Evolutionary conservation across 306 rosid genomes (phyloP), one percentile per base, ranked within the genome.

Genomic region (Hippophae rhamnoides): DNA sequence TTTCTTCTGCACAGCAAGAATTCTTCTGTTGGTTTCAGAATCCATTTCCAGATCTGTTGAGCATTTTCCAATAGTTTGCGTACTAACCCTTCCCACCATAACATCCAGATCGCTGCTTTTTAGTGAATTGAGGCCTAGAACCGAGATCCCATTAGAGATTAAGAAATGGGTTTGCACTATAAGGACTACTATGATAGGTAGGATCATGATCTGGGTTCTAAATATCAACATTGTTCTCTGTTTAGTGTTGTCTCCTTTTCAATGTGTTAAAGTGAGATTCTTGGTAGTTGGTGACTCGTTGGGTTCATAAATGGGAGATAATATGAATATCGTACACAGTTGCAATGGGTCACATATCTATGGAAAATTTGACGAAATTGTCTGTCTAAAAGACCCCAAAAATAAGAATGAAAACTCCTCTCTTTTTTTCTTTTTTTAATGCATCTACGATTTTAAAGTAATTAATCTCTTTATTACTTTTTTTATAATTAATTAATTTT

Each of bases 1-100:
- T 76, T 54, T 92, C 71, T 69, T 92, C 79, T 73, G 83, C 95
- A 85, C 80, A 63, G 71, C 74, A 52, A 92, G 71, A 52, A 87
- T 60, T 74, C 98, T 83, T 53, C 98, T 65, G 47, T 65, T 87
- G 58, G 42, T 74, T 80, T 85, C 98, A 7, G 95, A 81, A 54
- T 79, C 92, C 72, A 85, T 74, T 67, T 72, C 74, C 9, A 82
- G 51, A 56, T 88, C 90, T 1, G 72, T 43, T 8, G 73, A 48
- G 60, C 89, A 85, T 38, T 85, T 94, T 9, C 80, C 89, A 57
- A 83, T 67, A 66, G 56, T 84, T 38, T 78, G 70, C 46, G 59
- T 70, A 66, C 93, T 74, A 56, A 51, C 84, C 74, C 89, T 81
- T 66, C 64, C 67, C 55, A 71, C 72, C 70, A 86, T 54, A 6